Evolutionary conservation across 2,329 filamentous ascomycete genomes (phyloP).

Genomic region (Alternaria sp.): DNA sequence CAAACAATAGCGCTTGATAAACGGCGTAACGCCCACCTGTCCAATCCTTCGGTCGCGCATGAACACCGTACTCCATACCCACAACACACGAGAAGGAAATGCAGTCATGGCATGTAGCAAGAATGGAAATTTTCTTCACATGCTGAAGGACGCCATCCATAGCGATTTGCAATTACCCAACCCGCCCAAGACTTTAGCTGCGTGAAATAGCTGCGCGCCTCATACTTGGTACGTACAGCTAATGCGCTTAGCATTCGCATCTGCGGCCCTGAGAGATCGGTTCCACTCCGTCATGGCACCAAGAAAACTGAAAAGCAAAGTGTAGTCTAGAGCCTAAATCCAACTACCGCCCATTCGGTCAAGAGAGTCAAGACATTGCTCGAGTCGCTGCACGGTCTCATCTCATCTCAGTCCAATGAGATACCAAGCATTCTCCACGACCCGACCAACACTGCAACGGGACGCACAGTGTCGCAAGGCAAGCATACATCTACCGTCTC

Average conservation of each 20-base stretch:
- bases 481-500: neutral
- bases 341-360: neutral
- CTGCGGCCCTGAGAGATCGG: neutral
- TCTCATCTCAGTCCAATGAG: neutral
- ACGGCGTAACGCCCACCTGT: slow-evolving; percentile 9
- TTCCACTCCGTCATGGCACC: slow-evolving; percentile 1
- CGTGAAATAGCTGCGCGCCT: neutral
- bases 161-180: neutral
- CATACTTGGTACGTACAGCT: neutral
- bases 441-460: neutral
- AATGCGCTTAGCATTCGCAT: neutral
- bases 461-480: neutral
- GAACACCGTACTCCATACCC: slow-evolving; percentile 7
- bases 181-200: neutral
- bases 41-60: slow-evolving; percentile 12
- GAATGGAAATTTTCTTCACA: neutral
- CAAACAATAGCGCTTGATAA: slow-evolving; percentile 16
- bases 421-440: slow-evolving; percentile 1
- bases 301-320: slow-evolving; percentile 3
- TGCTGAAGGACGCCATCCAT: neutral
- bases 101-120: neutral
- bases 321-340: slow-evolving; percentile 5
- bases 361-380: neutral
- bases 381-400: neutral
- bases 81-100: slow-evolving; percentile 6